Conservation (phyloP, 495 filamentous ascomycete genomes). For the Penicillium chermesinum region DNA sequence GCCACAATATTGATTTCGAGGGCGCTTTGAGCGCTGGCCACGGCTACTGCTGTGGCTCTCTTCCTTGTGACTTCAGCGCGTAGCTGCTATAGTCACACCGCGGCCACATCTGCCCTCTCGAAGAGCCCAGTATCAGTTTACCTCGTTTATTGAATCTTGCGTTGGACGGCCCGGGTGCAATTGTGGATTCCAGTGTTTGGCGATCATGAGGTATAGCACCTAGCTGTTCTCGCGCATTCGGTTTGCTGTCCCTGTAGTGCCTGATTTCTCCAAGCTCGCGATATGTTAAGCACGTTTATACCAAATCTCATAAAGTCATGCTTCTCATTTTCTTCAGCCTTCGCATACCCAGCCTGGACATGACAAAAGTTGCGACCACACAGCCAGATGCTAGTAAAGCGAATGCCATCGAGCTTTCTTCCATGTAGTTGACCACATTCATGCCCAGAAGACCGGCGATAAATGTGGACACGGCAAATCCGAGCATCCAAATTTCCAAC, state of each 20-base stretch:
- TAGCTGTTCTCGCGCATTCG: no score
- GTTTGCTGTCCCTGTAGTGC: neutral
- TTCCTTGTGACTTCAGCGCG: conserved; percentile 12
- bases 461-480: conserved; percentile 25
- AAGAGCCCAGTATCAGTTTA: no score
- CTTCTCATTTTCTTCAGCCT: conserved; percentile 17
- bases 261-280: neutral
- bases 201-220: no score
- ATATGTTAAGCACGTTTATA: neutral
- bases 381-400: conserved; percentile 12
- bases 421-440: conserved; percentile 31
- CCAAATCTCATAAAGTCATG: conserved; percentile 13
- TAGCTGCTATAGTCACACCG: no score
- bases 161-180: neutral
- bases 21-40: conserved; percentile 6
- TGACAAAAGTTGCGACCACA: conserved; percentile 9
- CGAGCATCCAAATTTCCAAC: conserved; percentile 31
- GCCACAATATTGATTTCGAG: conserved; percentile 13
- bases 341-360: conserved; percentile 22
- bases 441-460: conserved; percentile 31
- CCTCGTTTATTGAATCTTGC: neutral
- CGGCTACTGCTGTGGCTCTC: conserved; percentile 11
- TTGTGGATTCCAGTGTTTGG: no score
- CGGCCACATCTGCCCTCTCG: no score
- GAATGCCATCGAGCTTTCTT: conserved; percentile 26